A percentile compares a stretch with the other conserved stretches of the same genome.
These are phyloP conservation scores for Solanum appendiculatum DNA, from an alignment of 257 asterid genomes.

Conservation along the genomic window DNA sequence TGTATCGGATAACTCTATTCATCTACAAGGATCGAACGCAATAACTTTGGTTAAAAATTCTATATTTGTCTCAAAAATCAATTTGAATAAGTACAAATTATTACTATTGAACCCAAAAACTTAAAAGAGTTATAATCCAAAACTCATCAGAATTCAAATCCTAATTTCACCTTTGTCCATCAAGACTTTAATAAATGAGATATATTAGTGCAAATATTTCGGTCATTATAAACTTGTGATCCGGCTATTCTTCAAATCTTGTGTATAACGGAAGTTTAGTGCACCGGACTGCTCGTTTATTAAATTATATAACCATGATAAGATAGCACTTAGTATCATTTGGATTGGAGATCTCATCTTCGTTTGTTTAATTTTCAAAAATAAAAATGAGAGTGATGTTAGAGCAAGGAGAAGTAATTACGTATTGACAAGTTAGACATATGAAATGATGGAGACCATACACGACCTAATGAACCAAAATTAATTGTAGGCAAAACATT, in stretches of 20 bases:
- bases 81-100: background rate
- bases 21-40: accelerated
- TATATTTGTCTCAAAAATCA: background rate
- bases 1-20: background rate
- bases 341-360: background rate
- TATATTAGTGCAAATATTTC: background rate
- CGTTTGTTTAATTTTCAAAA: background rate
- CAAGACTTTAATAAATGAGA: background rate
- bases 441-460: background rate
- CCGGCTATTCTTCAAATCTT: background rate
- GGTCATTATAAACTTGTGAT: background rate
- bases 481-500: background rate
- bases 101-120: background rate
- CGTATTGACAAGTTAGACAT: background rate
- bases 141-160: background rate
- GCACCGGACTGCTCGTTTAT: background rate
- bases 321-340: background rate
- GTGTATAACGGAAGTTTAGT: background rate
- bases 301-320: background rate
- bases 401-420: background rate
- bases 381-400: background rate
- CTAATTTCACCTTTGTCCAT: accelerated
- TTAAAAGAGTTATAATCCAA: background rate
- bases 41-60: background rate
- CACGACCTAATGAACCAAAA: background rate